Evolutionary conservation across 1,284 basidiomycete species (phyloP).

Genomic region (Cryptococcus maquisensis): DNA sequence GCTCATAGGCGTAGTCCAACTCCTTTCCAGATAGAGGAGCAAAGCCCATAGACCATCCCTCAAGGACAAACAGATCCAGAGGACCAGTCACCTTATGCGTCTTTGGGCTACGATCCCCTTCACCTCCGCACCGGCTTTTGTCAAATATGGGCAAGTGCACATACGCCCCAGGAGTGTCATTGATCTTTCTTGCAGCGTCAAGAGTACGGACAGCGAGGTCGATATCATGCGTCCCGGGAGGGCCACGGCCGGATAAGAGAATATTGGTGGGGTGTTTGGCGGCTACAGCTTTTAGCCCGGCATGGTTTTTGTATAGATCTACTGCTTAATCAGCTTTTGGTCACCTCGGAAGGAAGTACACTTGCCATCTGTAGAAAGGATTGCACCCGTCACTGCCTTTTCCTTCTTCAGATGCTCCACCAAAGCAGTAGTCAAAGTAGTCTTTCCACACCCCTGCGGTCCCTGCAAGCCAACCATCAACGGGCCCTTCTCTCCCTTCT

Average conservation of each 20-base stretch:
- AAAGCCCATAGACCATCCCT: conserved; percentile 55
- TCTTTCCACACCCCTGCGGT: conserved; percentile 39
- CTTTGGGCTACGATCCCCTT: conserved; percentile 70
- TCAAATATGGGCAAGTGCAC: conserved; percentile 76
- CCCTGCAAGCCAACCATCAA: conserved; percentile 36
- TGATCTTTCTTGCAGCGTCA: conserved; percentile 15
- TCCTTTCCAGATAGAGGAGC: conserved; percentile 22
- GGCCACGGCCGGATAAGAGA: conserved; percentile 42
- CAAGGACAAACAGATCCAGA: conserved; percentile 77
- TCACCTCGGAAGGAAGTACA: background rate
- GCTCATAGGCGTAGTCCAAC: conserved; percentile 47
- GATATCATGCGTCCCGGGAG: conserved; percentile 44
- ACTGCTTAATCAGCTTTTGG: background rate
- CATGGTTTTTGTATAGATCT: conserved; percentile 40
- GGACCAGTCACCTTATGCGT: conserved; percentile 46
- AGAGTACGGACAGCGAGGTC: conserved; percentile 16
- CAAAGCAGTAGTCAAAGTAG: conserved; percentile 35
- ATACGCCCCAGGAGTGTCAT: conserved; percentile 9
- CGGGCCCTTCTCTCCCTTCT: conserved; percentile 16
- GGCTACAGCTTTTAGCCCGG: conserved; percentile 27
- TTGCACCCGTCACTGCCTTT: conserved; percentile 22
- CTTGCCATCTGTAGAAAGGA: conserved; percentile 38
- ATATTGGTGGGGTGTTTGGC: conserved; percentile 29
- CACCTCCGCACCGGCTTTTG: conserved; percentile 71
- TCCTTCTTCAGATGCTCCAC: conserved; percentile 20